Base-by-base conservation (phyloP, 352 stramenopile genomes). In the Pythium aristosporum region DNA sequence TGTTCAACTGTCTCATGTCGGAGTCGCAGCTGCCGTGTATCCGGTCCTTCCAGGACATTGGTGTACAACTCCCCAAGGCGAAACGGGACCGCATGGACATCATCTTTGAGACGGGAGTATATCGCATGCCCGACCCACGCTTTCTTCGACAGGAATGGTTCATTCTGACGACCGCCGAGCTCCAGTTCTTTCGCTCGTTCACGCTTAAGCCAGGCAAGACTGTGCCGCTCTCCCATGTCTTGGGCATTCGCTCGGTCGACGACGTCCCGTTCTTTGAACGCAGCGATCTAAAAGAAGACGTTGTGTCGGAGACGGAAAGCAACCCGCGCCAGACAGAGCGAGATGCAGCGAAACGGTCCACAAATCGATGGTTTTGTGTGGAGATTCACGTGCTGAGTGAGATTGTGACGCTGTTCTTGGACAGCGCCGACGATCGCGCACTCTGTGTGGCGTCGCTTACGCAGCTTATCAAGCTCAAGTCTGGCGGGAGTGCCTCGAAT, bases 111-210 rank as follows among this genome's bases (percentile, higher is more conserved):
- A 69, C 69, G 8, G 82, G 82, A 1, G 64, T 79, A 20, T 94
- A 91, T 50, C 79, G 85, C 16, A 69, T 85, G 46, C 66, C 82
- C 11, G 65, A 77, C 23, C 75, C 65, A 8, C 73, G 66, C 2
- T 74, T 88, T 23, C 50, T 94, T 37, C 82, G 85, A 2, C 85
- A 94, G 48, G 85, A 94, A 58, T 94, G 84, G 81, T 65, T 88
- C 52, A 71, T 85, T 20, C 58, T 94, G 25, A 81, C 82, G 23
- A 78, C 69, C 0, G 73, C 66, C 18, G 59, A 87, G 18, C 49
- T 94, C n/a, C 72, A 78, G 20, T 90, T 88, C 60, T 91, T 87
- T 53, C 69, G 85, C 10, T 92, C 85, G 1, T 94, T 77, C 59
- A 79, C 85, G 1, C 56, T 87, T 12, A 60, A 67, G 25, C 61